Evolutionary conservation across 2,329 filamentous ascomycete genomes (phyloP).

Genomic region (Emydomyces testavorans): DNA sequence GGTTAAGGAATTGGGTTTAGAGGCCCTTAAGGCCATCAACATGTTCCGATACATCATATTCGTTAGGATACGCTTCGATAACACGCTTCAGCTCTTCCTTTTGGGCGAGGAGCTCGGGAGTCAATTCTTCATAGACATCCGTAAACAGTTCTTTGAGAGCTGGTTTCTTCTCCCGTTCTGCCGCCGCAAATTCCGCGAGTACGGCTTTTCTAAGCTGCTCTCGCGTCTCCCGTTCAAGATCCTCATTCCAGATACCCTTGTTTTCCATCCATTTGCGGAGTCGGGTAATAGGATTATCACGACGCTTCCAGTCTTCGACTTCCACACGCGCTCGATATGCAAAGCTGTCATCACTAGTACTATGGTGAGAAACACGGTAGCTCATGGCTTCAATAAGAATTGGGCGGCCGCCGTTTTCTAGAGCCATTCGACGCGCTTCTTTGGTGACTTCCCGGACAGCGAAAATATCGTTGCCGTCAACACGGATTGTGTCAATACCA

Average conservation of each 20-base stretch:
- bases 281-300: slow-evolving; percentile 78
- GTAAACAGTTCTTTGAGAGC: slow-evolving; percentile 54
- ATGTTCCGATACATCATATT: slow-evolving; percentile 73
- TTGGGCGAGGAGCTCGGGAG: slow-evolving; percentile 64
- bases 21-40: slow-evolving; percentile 61
- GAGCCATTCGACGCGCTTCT: slow-evolving; percentile 63
- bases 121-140: slow-evolving; percentile 81
- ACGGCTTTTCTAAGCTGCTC: slow-evolving; percentile 60
- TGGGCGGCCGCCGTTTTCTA: slow-evolving; percentile 68
- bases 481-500: slow-evolving; percentile 83
- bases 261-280: slow-evolving; percentile 84
- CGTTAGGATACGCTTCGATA: slow-evolving; percentile 73
- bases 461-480: slow-evolving; percentile 91
- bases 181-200: slow-evolving; percentile 70
- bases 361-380: slow-evolving; percentile 96
- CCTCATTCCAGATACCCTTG: slow-evolving; percentile 71
- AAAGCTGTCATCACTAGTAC: slow-evolving; percentile 92
- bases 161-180: slow-evolving; percentile 45
- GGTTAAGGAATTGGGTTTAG: slow-evolving; percentile 21
- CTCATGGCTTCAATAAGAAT: slow-evolving; percentile 92
- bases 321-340: slow-evolving; percentile 88
- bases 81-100: slow-evolving; percentile 65
- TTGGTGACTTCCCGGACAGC: slow-evolving; percentile 72
- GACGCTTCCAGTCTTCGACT: slow-evolving; percentile 84
- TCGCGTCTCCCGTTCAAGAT: slow-evolving; percentile 62